phyloP scores from a whole-genome alignment of 306 rosid genomes.

The Pyrus pyrifolia region DNA sequence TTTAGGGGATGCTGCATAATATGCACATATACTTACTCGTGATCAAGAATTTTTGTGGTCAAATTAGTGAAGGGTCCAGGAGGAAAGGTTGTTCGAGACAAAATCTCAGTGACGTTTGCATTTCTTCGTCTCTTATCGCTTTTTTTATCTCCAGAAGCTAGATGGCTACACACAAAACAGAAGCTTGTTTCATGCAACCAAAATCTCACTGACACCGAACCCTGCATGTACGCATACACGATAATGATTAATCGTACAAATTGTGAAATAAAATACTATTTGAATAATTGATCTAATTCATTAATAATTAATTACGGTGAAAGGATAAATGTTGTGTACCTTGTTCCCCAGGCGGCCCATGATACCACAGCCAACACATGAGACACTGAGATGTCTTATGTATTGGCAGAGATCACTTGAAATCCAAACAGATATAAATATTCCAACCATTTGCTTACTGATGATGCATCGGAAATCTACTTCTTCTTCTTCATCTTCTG shows the following conservation, averaged over 20 bases:
- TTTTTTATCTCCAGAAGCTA: conserved; percentile 59
- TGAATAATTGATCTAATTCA: neutral
- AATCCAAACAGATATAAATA: conserved; percentile 50
- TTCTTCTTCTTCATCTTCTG: conserved; percentile 12
- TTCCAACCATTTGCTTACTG: conserved; percentile 68
- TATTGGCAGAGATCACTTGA: conserved; percentile 35
- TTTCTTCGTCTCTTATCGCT: conserved; percentile 48
- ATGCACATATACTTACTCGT: neutral
- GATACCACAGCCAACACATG: conserved; percentile 57
- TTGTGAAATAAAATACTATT: neutral
- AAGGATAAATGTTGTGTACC: conserved; percentile 23
- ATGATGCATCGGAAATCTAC: conserved; percentile 34
- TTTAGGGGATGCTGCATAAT: neutral
- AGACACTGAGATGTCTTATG: conserved; percentile 51
- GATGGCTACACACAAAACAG: conserved; percentile 62
- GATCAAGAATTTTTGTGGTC: conserved; percentile 16
- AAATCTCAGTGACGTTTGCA: conserved; percentile 44
- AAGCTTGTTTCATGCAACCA: conserved; percentile 51
- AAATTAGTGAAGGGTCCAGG: conserved; percentile 34
- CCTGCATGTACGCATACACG: conserved; percentile 21
- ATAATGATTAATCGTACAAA: neutral
- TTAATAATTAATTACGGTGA: neutral
- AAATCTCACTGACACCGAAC: conserved; percentile 62
- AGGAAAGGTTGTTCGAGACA: conserved; percentile 49
- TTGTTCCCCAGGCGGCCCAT: conserved; percentile 63